A percentile compares a stretch with the other conserved stretches of the same genome.
phyloP scores from a whole-genome alignment of 2,329 filamentous ascomycete genomes.

The Thelonectria rubi region DNA sequence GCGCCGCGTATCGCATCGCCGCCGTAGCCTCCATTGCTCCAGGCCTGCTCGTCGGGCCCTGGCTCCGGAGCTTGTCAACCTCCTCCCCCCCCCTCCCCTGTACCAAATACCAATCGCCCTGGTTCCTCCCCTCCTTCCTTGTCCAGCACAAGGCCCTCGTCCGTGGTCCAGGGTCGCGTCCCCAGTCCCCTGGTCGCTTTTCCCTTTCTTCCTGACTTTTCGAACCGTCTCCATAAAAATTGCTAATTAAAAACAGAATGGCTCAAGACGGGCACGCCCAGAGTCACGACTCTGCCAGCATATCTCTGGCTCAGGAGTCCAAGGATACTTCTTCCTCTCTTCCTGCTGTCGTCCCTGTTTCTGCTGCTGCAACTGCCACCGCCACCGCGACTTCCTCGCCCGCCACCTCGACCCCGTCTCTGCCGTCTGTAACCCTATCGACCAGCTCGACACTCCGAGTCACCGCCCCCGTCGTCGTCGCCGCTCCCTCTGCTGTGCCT shows the following conservation, averaged over 20 bases:
- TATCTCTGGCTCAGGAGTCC: slow-evolving; percentile 38
- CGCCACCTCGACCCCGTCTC: slow-evolving; percentile 34
- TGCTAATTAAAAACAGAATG: slow-evolving; percentile 49
- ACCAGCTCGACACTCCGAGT: slow-evolving; percentile 28
- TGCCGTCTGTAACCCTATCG: slow-evolving; percentile 28
- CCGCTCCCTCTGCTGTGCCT: slow-evolving; percentile 23
- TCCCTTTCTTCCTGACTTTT: slow-evolving; percentile 45
- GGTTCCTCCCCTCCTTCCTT: slow-evolving; percentile 41
- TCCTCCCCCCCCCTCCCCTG: slow-evolving; percentile 40
- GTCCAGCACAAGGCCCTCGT: slow-evolving; percentile 40
- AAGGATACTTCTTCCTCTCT: slow-evolving; percentile 35
- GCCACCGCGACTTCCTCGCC: slow-evolving; percentile 30
- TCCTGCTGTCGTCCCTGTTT: slow-evolving; percentile 30
- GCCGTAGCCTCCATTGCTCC: slow-evolving; percentile 25
- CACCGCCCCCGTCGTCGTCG: slow-evolving; percentile 29
- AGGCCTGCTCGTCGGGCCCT: slow-evolving; percentile 35
- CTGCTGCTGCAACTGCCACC: slow-evolving; percentile 34
- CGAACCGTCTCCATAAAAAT: slow-evolving; percentile 49
- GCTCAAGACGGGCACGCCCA: slow-evolving; percentile 45
- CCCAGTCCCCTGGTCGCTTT: slow-evolving; percentile 38
- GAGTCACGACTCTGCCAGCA: slow-evolving; percentile 43
- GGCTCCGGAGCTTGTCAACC: slow-evolving; percentile 35
- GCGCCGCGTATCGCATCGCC: slow-evolving; percentile 35
- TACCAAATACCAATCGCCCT: slow-evolving; percentile 31
- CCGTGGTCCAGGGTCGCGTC: slow-evolving; percentile 43